These are phyloP conservation scores for Stephanocyclus meneghinianus DNA, from an alignment of 352 stramenopile species.

Conservation along the genomic window DNA sequence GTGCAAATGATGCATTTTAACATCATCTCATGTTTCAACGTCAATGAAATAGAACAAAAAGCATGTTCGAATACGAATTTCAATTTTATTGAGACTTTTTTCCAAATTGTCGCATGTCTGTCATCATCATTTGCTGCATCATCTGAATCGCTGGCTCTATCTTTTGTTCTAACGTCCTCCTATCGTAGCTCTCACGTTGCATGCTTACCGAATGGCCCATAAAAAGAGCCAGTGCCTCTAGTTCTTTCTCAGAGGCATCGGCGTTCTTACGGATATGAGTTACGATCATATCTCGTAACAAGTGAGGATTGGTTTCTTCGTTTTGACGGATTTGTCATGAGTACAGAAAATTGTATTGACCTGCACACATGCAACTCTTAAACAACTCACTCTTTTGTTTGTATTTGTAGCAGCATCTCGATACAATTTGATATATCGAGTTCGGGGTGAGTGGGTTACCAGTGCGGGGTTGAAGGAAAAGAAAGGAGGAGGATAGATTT, in stretches of 20 bases:
- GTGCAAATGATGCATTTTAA: too few relatives aligned
- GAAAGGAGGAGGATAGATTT: conserved; percentile 39
- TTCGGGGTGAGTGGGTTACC: conserved; percentile 67
- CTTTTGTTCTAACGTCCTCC: conserved; percentile 77
- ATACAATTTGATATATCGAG: conserved; percentile 72
- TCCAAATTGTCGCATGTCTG: background rate
- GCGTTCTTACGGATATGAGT: conserved; percentile 78
- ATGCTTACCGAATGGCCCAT: conserved; percentile 84
- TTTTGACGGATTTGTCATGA: too few relatives aligned
- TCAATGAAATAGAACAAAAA: too few relatives aligned
- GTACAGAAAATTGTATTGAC: too few relatives aligned
- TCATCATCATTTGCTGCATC: conserved; percentile 52
- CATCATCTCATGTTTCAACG: too few relatives aligned
- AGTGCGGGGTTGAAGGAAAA: conserved; percentile 42
- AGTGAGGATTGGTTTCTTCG: conserved; percentile 75
- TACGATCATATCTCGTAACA: conserved; percentile 82
- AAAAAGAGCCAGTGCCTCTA: conserved; percentile 80
- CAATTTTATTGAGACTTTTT: background rate
- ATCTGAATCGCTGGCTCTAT: conserved; percentile 78
- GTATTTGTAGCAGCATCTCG: conserved; percentile 70
- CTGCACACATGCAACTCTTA: too few relatives aligned
- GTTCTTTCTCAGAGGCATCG: conserved; percentile 71
- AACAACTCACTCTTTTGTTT: conserved; percentile 59
- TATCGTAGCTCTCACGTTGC: conserved; percentile 82
- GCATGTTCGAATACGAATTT: too few relatives aligned